A percentile compares a stretch with the other conserved stretches of the same genome.
phyloP scores from a whole-genome alignment of 1,284 basidiomycete species.

The Apiotrichum gracile region DNA sequence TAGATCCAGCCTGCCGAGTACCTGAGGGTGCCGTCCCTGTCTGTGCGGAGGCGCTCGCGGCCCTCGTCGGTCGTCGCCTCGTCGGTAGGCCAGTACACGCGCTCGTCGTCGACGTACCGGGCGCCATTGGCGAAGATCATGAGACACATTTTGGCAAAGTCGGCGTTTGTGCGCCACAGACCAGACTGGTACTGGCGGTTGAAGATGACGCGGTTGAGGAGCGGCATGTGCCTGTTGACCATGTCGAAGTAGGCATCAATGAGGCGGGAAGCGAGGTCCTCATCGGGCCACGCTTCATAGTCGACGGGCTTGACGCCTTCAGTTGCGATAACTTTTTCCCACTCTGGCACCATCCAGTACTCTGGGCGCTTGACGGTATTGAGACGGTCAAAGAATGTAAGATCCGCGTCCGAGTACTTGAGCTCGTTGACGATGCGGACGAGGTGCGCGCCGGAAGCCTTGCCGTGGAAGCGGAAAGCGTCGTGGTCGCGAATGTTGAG shows the following conservation, averaged over 20 bases:
- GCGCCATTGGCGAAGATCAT: conserved; percentile 70
- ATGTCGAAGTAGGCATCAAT: conserved; percentile 64
- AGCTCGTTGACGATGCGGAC: conserved; percentile 61
- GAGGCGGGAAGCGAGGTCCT: conserved; percentile 58
- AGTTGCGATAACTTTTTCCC: conserved; percentile 43
- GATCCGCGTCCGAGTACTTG: conserved; percentile 48
- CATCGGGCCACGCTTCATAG: conserved; percentile 40
- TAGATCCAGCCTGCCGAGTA: conserved; percentile 70
- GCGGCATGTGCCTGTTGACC: conserved; percentile 59
- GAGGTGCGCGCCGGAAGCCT: conserved; percentile 63
- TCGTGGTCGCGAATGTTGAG: conserved; percentile 41
- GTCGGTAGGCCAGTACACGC: conserved; percentile 52
- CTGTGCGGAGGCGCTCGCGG: conserved; percentile 31
- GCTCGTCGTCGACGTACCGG: conserved; percentile 59
- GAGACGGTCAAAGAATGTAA: conserved; percentile 28
- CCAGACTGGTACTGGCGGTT: conserved; percentile 57
- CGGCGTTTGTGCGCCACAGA: conserved; percentile 56
- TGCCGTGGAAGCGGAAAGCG: conserved; percentile 59
- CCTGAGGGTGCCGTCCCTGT: conserved; percentile 34
- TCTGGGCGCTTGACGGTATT: conserved; percentile 29
- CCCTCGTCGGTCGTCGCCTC: conserved; percentile 40
- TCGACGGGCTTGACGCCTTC: conserved; percentile 35
- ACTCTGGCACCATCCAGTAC: conserved; percentile 46
- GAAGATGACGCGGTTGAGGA: conserved; percentile 74
- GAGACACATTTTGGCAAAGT: conserved; percentile 64